Conservation (phyloP, 805 yeast genomes). For the Martiniozyma abietophila region DNA sequence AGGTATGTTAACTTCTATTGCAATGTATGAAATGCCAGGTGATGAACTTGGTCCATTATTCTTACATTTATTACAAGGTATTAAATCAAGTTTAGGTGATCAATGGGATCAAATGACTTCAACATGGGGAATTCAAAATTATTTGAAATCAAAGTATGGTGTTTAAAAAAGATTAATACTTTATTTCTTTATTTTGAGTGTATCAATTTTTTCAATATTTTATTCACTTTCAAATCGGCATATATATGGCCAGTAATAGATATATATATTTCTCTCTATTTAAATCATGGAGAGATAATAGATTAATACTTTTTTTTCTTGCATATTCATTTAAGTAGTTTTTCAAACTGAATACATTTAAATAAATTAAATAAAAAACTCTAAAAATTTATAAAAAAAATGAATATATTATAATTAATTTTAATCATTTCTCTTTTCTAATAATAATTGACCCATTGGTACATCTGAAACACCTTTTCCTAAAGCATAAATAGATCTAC, state of each 20-base stretch:
- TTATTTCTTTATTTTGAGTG: not conserved
- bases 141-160: conserved; percentile 21
- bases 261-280: not conserved
- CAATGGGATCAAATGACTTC: conserved; percentile 15
- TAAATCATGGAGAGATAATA: not conserved
- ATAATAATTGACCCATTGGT: conserved; percentile 50
- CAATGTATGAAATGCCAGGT: conserved; percentile 42
- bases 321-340: no score
- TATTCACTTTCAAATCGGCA: no score
- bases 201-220: no score
- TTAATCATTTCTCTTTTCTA: conserved; percentile 44
- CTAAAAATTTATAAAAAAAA: not conserved
- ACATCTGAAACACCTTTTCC: conserved; percentile 45
- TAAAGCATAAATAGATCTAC: conserved; percentile 53
- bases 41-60: conserved; percentile 36
- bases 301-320: no score
- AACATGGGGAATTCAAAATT: conserved; percentile 13
- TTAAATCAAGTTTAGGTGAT: conserved; percentile 38
- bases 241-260: no score
- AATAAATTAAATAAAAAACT: not conserved
- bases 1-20: conserved; percentile 50
- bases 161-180: conserved; percentile 11
- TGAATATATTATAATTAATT: not conserved
- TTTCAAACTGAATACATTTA: not conserved
- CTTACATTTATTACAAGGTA: conserved; percentile 35